Evolutionary conservation across 1,139 yeast species (phyloP).

Genomic region (Yarrowia galli): DNA sequence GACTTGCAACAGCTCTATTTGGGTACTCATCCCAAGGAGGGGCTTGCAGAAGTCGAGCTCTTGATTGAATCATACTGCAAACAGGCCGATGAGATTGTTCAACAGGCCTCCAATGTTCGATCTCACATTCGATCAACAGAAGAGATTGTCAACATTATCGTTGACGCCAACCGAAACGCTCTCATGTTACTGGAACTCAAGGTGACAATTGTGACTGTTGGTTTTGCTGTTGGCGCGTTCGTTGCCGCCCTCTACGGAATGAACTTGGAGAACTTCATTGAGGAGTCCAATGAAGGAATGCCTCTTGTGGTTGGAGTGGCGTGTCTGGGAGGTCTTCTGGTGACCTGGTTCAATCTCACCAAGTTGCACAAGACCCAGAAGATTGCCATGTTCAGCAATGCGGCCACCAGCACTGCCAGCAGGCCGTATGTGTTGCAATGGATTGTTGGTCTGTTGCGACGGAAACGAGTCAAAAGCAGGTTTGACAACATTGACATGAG

Average conservation of each 20-base stretch:
- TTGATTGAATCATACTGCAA: slow-evolving; percentile 87
- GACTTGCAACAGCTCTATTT: slow-evolving; percentile 85
- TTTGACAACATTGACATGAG: slow-evolving; percentile 18
- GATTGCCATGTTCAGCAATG: slow-evolving; percentile 52
- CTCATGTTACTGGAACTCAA: slow-evolving; percentile 88
- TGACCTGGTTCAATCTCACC: slow-evolving; percentile 51
- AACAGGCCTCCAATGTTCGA: slow-evolving; percentile 82
- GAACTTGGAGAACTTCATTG: slow-evolving; percentile 91
- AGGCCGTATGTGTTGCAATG: slow-evolving; percentile 7
- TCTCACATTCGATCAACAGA: slow-evolving; percentile 90
- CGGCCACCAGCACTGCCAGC: slow-evolving; percentile 24
- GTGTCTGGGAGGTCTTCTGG: slow-evolving; percentile 49
- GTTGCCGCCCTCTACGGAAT: slow-evolving; percentile 90
- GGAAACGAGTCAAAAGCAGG: slow-evolving; percentile 27
- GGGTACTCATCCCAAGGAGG: slow-evolving; percentile 48
- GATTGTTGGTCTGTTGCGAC: slow-evolving; percentile 39
- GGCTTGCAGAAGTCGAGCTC: slow-evolving; percentile 74
- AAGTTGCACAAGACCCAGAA: slow-evolving; percentile 55
- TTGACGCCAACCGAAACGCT: slow-evolving; percentile 92
- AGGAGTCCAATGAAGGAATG: slow-evolving; percentile 74
- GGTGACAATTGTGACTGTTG: slow-evolving; percentile 84
- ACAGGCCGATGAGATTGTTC: slow-evolving; percentile 94
- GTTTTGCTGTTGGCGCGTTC: slow-evolving; percentile 79
- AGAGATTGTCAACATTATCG: slow-evolving; percentile 88
- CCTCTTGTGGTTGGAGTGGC: slow-evolving; percentile 62